A percentile compares a stretch with the other conserved stretches of the same genome.
Conservation (phyloP, 176 grass and related monocot genomes). For the Cenchrus purpureus region DNA sequence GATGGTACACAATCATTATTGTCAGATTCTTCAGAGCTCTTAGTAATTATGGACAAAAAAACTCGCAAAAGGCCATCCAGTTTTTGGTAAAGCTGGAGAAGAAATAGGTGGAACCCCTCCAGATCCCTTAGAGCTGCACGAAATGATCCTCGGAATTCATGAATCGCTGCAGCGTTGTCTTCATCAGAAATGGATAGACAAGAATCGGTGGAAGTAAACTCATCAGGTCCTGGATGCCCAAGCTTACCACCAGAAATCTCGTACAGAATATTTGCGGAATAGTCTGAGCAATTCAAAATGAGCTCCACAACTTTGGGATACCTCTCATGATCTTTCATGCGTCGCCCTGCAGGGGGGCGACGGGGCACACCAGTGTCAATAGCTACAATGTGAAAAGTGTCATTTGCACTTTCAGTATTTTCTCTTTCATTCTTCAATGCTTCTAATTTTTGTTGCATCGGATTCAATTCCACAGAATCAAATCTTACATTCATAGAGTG, state of each 20-base stretch:
- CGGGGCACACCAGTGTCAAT: conserved; percentile 93
- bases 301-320: conserved; percentile 92
- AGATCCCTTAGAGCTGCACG: conserved; percentile 86
- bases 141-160: conserved; percentile 95
- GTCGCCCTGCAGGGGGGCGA: conserved; percentile 77
- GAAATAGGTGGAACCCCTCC: conserved; percentile 90
- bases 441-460: conserved; percentile 42
- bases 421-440: conserved; percentile 35
- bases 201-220: conserved; percentile 46
- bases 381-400: conserved; percentile 63
- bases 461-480: conserved; percentile 35
- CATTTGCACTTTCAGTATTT: conserved; percentile 26
- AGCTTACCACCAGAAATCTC: conserved; percentile 85
- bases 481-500: conserved; percentile 55
- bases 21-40: conserved; percentile 70
- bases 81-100: conserved; percentile 92
- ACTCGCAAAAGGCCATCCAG: conserved; percentile 78
- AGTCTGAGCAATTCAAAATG: conserved; percentile 75
- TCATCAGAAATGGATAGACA: conserved; percentile 60
- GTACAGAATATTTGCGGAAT: conserved; percentile 70
- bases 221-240: conserved; percentile 58
- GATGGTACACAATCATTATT: conserved; percentile 47
- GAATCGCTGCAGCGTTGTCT: conserved; percentile 54
- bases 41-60: conserved; percentile 77
- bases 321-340: conserved; percentile 80